Conservation (phyloP, 495 filamentous ascomycete genomes). For the Neurospora sp. region DNA sequence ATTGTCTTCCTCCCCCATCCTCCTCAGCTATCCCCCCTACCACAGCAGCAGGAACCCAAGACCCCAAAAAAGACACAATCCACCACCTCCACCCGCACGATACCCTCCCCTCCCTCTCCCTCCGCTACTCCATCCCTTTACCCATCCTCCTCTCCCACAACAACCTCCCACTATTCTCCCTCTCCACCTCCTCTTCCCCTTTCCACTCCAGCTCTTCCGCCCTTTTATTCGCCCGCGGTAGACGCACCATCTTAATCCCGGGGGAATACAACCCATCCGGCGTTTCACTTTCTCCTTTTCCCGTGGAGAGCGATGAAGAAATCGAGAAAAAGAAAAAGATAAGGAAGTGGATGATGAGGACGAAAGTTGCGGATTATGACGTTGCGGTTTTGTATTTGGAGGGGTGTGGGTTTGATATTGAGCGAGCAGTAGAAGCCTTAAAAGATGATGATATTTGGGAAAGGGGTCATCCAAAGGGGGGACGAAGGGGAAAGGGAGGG, state of each 20-base stretch:
- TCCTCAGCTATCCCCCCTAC: neutral
- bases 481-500: constrained; percentile 12
- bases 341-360: constrained; percentile 59
- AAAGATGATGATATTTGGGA: constrained; percentile 65
- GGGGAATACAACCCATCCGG: constrained; percentile 44
- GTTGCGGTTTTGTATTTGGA: constrained; percentile 61
- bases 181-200: constrained; percentile 51
- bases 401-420: constrained; percentile 54
- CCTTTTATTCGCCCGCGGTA: constrained; percentile 22
- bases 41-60: neutral
- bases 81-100: constrained; percentile 59
- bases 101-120: constrained; percentile 50
- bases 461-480: constrained; percentile 44
- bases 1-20: constrained; percentile 22
- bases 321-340: constrained; percentile 54
- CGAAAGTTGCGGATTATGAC: constrained; percentile 65
- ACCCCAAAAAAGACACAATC: constrained; percentile 36
- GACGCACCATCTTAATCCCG: constrained; percentile 58
- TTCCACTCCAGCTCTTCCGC: neutral
- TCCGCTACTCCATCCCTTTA: constrained; percentile 55
- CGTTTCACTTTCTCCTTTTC: constrained; percentile 52
- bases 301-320: constrained; percentile 59
- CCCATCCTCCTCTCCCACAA: constrained; percentile 48
- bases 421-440: constrained; percentile 48
- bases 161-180: constrained; percentile 49